A percentile compares a stretch with the other conserved stretches of the same genome.
Conservation (phyloP, 805 yeast species). For the Metschnikowia peoriensis region DNA sequence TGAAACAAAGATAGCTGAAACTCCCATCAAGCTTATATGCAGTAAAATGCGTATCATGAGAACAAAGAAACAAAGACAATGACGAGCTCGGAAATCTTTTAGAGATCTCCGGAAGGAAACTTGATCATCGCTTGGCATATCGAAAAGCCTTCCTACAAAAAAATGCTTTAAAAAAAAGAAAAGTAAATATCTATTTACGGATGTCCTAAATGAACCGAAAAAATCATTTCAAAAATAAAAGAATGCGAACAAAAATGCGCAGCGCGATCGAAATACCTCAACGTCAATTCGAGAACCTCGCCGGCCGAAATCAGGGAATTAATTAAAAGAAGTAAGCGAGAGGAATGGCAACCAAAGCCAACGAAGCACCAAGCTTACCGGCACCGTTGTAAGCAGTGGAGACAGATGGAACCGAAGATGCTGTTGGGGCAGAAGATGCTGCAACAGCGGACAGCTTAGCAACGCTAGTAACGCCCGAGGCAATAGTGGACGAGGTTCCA, state of each 20-base stretch:
- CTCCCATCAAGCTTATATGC: neutral
- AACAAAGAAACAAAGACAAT: too few relatives aligned
- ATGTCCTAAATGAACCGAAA: neutral
- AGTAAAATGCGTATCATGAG: neutral
- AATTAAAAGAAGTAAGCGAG: constrained; percentile 37
- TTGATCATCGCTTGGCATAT: neutral
- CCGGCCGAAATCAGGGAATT: neutral
- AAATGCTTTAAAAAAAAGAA: neutral
- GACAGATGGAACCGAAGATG: constrained; percentile 1
- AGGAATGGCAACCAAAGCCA: constrained; percentile 32
- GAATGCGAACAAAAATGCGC: neutral
- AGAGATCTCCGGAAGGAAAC: neutral
- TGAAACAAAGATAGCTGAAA: neutral
- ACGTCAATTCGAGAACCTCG: neutral
- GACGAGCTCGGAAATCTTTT: too few relatives aligned
- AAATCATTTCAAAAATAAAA: neutral
- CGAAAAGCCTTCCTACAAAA: neutral
- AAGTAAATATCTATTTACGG: neutral
- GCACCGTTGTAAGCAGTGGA: constrained; percentile 19
- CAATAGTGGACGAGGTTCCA: neutral
- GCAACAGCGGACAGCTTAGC: neutral
- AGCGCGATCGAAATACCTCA: neutral
- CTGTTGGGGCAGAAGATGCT: neutral
- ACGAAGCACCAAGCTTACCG: constrained; percentile 25
- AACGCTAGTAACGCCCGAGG: neutral